Percentiles rank a stretch among this genome's conserved stretches.
phyloP scores from a whole-genome alignment of 2,329 filamentous ascomycete genomes.

The Fusarium sulawesiense region DNA sequence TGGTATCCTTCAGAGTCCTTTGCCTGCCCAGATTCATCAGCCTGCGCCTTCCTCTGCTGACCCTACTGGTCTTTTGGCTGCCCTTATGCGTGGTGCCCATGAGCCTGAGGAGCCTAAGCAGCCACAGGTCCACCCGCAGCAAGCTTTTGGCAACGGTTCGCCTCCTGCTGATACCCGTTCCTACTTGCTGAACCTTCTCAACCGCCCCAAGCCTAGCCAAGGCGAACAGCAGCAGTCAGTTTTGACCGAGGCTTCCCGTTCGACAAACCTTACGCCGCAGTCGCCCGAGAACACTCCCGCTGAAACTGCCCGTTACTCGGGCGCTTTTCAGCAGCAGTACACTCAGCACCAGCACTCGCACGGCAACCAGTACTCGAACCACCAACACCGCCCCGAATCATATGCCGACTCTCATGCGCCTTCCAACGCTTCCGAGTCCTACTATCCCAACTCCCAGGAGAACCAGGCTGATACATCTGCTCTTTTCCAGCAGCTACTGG shows the following conservation, averaged over 20 bases:
- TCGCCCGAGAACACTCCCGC: slow-evolving; percentile 50
- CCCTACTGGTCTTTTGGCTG: slow-evolving; percentile 68
- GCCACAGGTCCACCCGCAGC: slow-evolving; percentile 41
- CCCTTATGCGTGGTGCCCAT: slow-evolving; percentile 68
- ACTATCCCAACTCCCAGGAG: slow-evolving; percentile 52
- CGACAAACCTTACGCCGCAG: slow-evolving; percentile 59
- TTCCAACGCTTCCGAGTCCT: slow-evolving; percentile 44
- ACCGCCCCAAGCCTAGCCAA: slow-evolving; percentile 77
- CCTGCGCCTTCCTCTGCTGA: slow-evolving; percentile 68
- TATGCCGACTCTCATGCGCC: slow-evolving; percentile 42
- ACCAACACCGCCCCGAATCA: slow-evolving; percentile 46
- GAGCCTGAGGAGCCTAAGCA: slow-evolving; percentile 59
- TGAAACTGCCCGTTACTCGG: slow-evolving; percentile 47
- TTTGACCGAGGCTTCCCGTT: slow-evolving; percentile 57
- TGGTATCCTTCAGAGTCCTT: slow-evolving; percentile 39
- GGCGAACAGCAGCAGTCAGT: slow-evolving; percentile 58
- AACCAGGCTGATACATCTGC: slow-evolving; percentile 51
- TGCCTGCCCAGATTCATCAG: slow-evolving; percentile 62
- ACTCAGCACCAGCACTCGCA: slow-evolving; percentile 42
- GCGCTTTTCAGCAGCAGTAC: slow-evolving; percentile 47
- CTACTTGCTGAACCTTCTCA: slow-evolving; percentile 86
- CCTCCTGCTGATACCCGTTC: slow-evolving; percentile 80
- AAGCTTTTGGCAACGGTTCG: slow-evolving; percentile 60
- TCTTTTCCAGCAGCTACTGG: slow-evolving; percentile 54
- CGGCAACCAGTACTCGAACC: slow-evolving; percentile 33